Evolutionary conservation across 306 rosid species (phyloP).

Genomic region (Glycyrrhiza uralensis): DNA sequence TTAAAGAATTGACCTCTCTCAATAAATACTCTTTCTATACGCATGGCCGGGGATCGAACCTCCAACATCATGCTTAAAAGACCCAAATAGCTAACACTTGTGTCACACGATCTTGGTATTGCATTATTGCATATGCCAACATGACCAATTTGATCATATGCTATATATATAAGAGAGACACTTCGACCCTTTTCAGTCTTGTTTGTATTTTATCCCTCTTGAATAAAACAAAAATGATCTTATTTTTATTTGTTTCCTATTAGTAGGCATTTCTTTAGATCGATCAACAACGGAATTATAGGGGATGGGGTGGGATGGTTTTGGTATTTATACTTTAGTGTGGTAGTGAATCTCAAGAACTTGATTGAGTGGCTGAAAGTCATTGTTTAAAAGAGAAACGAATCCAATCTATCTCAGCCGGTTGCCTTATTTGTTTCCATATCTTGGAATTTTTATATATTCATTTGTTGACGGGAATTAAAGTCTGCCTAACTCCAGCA

Average conservation of each 20-base stretch:
- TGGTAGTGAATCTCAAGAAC: conserved; percentile 31
- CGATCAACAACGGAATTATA: conserved; percentile 7
- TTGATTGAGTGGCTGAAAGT: neutral
- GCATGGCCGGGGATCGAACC: no score
- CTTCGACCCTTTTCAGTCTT: neutral
- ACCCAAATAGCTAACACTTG: no score
- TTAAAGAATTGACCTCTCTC: no score
- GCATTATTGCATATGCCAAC: no score
- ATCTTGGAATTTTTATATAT: neutral
- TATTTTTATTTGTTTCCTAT: neutral
- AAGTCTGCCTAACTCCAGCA: neutral
- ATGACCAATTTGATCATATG: no score
- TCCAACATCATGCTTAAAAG: no score
- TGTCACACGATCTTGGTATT: no score
- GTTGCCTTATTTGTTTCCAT: neutral
- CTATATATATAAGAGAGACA: neutral
- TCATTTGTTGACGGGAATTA: neutral
- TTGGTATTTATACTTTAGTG: conserved; percentile 1
- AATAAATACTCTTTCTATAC: no score
- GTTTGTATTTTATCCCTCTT: neutral
- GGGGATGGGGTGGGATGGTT: neutral
- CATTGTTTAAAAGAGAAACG: conserved; percentile 3
- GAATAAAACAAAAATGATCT: conserved; percentile 3
- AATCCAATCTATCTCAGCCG: conserved; percentile 2
- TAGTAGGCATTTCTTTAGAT: neutral